phyloP scores from a whole-genome alignment of 345 rosid genomes.

The Euclidium syriacum region DNA sequence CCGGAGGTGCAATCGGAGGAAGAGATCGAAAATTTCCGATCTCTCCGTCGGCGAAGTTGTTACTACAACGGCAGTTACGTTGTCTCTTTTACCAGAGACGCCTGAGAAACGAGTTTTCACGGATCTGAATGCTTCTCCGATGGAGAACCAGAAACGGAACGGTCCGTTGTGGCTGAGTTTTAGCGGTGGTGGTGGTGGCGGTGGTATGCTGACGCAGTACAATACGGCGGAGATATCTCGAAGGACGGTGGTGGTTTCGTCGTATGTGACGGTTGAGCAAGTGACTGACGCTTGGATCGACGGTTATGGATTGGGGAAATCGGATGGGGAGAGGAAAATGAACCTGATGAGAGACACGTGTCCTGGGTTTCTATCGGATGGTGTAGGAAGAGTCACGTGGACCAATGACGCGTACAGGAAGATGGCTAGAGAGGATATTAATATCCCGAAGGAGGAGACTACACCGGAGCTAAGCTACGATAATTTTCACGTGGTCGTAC shows the following conservation, averaged over 20 bases:
- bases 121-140: conserved; percentile 21
- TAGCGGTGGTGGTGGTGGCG: conserved; percentile 5
- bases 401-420: conserved; percentile 55
- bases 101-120: conserved; percentile 38
- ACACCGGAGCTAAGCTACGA: conserved; percentile 18
- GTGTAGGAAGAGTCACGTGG: conserved; percentile 64
- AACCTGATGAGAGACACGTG: conserved; percentile 66
- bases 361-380: conserved; percentile 76
- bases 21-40: conserved; percentile 15
- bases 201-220: conserved; percentile 6
- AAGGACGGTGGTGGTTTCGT: conserved; percentile 26
- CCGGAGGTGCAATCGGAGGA: conserved; percentile 36
- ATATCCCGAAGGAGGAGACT: conserved; percentile 17
- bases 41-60: neutral
- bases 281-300: conserved; percentile 65
- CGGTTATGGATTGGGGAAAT: conserved; percentile 44
- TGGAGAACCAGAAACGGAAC: conserved; percentile 8
- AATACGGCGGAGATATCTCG: conserved; percentile 18
- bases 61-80: conserved; percentile 33
- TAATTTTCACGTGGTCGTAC: conserved; percentile 37
- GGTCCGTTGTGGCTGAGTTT: conserved; percentile 50
- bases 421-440: conserved; percentile 45
- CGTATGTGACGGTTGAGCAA: conserved; percentile 72
- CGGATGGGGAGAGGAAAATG: conserved; percentile 50
- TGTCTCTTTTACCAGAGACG: conserved; percentile 63